A percentile compares a stretch with the other conserved stretches of the same genome.
phyloP scores from a whole-genome alignment of 306 rosid genomes.

The Cucurbita pepo region DNA sequence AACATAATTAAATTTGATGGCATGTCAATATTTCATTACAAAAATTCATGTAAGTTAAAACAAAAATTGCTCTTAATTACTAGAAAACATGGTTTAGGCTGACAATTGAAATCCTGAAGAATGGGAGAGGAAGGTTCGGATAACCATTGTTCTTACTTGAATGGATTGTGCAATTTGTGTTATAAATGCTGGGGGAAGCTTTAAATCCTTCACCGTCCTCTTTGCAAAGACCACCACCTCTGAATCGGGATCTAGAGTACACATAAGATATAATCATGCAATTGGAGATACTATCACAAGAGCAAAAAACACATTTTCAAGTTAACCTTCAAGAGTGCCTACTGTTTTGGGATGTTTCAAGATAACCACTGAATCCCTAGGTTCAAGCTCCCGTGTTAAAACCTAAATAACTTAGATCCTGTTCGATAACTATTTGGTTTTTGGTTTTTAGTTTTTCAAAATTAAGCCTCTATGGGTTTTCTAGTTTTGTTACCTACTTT shows the following conservation, averaged over 20 bases:
- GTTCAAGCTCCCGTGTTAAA: not conserved
- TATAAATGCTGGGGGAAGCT: constrained; percentile 63
- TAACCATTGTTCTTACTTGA: constrained; percentile 31
- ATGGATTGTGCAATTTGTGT: constrained; percentile 72
- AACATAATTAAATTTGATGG: not conserved
- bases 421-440: too few species aligned
- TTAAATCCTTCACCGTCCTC: constrained; percentile 68
- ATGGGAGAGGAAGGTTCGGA: not conserved
- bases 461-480: too few species aligned
- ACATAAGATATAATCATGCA: not conserved
- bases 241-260: constrained; percentile 50
- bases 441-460: too few species aligned
- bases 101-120: not conserved
- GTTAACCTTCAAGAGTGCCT: not conserved
- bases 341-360: not conserved
- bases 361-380: not conserved
- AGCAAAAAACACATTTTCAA: not conserved
- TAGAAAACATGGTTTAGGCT: not conserved
- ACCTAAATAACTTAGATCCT: not conserved
- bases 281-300: not conserved
- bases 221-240: constrained; percentile 65
- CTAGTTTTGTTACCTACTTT: too few species aligned
- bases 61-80: too few species aligned
- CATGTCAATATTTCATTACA: not conserved
- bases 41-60: not conserved